These are phyloP conservation scores for Agroathelia rolfsii DNA, from an alignment of 1,284 basidiomycete species.

Conservation along the genomic window DNA sequence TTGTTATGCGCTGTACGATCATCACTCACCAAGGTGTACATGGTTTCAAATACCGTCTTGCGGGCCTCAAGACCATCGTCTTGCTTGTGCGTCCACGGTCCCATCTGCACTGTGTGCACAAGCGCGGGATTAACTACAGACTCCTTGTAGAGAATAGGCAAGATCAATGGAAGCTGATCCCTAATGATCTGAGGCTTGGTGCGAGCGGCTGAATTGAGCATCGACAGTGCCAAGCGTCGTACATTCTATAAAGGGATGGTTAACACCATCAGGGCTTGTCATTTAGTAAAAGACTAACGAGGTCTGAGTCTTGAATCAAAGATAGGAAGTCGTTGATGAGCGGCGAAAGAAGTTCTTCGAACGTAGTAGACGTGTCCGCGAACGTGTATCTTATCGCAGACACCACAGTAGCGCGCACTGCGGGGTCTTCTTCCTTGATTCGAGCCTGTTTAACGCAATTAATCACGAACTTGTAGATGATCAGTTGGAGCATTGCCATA, in stretches of 20 bases:
- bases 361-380: constrained; percentile 73
- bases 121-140: constrained; percentile 75
- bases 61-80: constrained; percentile 91
- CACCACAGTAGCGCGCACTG: constrained; percentile 82
- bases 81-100: constrained; percentile 93
- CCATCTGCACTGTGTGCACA: constrained; percentile 93
- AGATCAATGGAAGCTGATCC: constrained; percentile 68
- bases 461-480: constrained; percentile 6
- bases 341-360: constrained; percentile 83
- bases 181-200: constrained; percentile 89
- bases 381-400: constrained; percentile 95
- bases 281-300: constrained; percentile 56
- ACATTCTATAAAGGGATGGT: constrained; percentile 64
- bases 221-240: constrained; percentile 76
- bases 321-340: constrained; percentile 86
- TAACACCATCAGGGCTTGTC: no score
- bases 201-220: constrained; percentile 89
- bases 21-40: constrained; percentile 87
- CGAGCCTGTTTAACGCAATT: constrained; percentile 39
- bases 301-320: constrained; percentile 75
- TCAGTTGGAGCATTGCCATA: constrained; percentile 23
- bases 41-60: constrained; percentile 94
- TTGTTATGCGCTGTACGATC: no score
- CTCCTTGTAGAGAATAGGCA: constrained; percentile 83
- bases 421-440: constrained; percentile 56